Percentiles rank a stretch among this genome's conserved stretches.
phyloP scores from a whole-genome alignment of 2,329 filamentous ascomycete species.

The Penicillium paneum region DNA sequence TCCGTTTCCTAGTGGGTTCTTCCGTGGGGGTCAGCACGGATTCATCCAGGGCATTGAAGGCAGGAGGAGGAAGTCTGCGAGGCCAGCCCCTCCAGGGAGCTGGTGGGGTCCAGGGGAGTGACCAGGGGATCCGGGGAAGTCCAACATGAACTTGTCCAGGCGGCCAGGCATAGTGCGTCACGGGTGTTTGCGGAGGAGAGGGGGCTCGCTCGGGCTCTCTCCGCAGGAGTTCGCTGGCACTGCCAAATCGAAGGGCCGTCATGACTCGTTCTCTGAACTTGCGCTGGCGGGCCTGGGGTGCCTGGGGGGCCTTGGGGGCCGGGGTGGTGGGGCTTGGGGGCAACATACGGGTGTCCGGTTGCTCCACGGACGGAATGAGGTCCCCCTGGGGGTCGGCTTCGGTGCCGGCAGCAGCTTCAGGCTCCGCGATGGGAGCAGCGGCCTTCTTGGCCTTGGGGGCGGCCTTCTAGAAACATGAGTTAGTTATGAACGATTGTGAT shows the following conservation, averaged over 20 bases:
- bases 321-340: not conserved
- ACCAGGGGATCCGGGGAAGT: not conserved
- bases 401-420: too few relatives aligned
- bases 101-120: slow-evolving; percentile 1
- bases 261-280: not conserved
- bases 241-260: not conserved
- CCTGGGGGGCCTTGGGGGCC: too few relatives aligned
- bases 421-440: not conserved
- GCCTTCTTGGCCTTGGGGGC: not conserved
- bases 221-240: not conserved
- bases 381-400: not conserved
- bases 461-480: not conserved
- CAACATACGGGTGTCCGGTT: slow-evolving; percentile 2
- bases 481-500: not conserved
- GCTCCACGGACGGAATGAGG: not conserved
- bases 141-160: not conserved
- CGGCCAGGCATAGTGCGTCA: not conserved
- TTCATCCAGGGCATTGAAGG: not conserved
- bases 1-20: slow-evolving; percentile 5
- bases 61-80: not conserved
- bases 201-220: not conserved
- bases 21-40: not conserved
- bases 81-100: not conserved
- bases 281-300: not conserved
- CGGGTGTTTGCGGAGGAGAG: not conserved